Percentiles rank a stretch among this genome's conserved stretches.
phyloP scores from a whole-genome alignment of 192 early-diverging fungal species.

The Entomortierella lignicola region DNA sequence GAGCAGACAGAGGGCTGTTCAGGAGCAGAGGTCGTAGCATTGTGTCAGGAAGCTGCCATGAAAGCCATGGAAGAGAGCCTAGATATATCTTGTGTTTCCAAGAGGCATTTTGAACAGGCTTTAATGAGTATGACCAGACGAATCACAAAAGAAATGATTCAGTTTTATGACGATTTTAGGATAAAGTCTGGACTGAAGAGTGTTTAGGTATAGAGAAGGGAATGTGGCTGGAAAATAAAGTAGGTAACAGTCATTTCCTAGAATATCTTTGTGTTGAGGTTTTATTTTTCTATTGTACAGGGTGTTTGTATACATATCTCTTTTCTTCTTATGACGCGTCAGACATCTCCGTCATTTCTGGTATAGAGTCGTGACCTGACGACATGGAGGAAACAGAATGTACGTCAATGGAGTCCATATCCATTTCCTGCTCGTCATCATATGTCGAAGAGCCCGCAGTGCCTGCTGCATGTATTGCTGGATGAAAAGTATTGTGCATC shows the following conservation, averaged over 20 bases:
- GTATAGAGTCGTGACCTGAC: slow-evolving; percentile 39
- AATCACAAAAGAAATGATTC: slow-evolving; percentile 92
- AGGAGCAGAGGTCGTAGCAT: slow-evolving; percentile 92
- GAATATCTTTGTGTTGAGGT: too few species aligned
- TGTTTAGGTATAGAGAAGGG: slow-evolving; percentile 32
- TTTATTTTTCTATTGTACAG: neutral
- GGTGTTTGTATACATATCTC: too few species aligned
- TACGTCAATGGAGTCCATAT: slow-evolving; percentile 47
- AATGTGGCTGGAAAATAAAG: too few species aligned
- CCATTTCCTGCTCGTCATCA: slow-evolving; percentile 50
- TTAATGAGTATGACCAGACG: slow-evolving; percentile 70
- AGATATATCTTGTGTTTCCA: slow-evolving; percentile 57
- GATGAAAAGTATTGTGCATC: neutral
- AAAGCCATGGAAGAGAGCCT: slow-evolving; percentile 89
- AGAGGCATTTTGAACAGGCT: slow-evolving; percentile 75
- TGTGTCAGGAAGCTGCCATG: slow-evolving; percentile 96
- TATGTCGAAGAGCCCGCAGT: slow-evolving; percentile 27
- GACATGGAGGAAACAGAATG: slow-evolving; percentile 45
- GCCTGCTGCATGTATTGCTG: neutral
- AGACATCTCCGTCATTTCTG: slow-evolving; percentile 31
- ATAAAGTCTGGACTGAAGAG: slow-evolving; percentile 61
- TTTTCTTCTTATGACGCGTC: neutral
- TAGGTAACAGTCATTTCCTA: too few species aligned
- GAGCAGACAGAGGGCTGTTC: slow-evolving; percentile 87
- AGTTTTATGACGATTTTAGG: slow-evolving; percentile 86